Evolutionary conservation across 108 stramenopile species (phyloP).

Genomic region (Discostella pseudostelligera): DNA sequence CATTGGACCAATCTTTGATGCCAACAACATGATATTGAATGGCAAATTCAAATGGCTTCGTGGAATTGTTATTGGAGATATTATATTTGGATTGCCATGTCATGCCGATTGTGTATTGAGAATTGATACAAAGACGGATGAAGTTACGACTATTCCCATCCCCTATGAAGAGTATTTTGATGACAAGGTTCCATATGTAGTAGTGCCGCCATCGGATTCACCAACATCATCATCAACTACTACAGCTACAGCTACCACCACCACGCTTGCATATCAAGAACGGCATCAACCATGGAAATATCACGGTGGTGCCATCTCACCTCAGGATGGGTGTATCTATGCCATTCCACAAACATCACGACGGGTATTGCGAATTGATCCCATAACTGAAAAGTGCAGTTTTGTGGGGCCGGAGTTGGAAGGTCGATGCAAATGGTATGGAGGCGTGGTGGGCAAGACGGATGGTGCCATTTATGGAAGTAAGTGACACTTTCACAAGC

Average conservation of each 20-base stretch:
- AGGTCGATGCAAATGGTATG: slow-evolving; percentile 89
- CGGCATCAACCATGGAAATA: slow-evolving; percentile 73
- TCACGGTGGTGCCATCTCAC: slow-evolving; percentile 78
- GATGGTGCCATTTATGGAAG: slow-evolving; percentile 83
- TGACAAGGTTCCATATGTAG: slow-evolving; percentile 6
- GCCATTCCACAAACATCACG: slow-evolving; percentile 78
- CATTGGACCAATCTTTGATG: slow-evolving; percentile 68
- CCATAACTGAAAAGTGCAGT: slow-evolving; percentile 52
- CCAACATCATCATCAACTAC: background rate
- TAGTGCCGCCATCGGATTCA: background rate
- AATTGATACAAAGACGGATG: slow-evolving; percentile 67
- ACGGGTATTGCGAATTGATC: slow-evolving; percentile 75
- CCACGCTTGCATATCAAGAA: slow-evolving; percentile 36
- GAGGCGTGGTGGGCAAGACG: slow-evolving; percentile 69
- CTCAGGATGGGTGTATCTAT: slow-evolving; percentile 77
- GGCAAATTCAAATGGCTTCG: slow-evolving; percentile 89
- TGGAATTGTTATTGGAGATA: slow-evolving; percentile 63
- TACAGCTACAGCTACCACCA: background rate
- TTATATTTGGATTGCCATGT: slow-evolving; percentile 86
- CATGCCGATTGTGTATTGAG: slow-evolving; percentile 70
- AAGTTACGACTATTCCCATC: slow-evolving; percentile 56
- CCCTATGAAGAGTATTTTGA: slow-evolving; percentile 67
- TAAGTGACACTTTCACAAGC: background rate
- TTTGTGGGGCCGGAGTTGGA: slow-evolving; percentile 63
- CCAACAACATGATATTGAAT: slow-evolving; percentile 22